phyloP scores from a whole-genome alignment of 2,329 filamentous ascomycete species.

The Penicillium sp. region DNA sequence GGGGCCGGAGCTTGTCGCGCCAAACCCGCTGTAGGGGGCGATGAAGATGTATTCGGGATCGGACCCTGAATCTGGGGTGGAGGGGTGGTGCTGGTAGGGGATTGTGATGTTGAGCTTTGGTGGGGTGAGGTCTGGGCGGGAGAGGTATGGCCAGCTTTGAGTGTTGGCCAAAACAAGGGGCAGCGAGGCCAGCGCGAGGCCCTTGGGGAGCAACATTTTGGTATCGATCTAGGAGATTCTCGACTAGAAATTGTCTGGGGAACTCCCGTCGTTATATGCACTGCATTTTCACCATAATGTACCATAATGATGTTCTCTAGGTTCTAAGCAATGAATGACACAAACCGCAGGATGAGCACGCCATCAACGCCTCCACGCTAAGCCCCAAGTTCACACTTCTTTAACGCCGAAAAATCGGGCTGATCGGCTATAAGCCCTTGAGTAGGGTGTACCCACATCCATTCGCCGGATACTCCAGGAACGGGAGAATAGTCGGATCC shows the following conservation, averaged over 20 bases:
- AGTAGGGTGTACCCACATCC: conserved; percentile 32
- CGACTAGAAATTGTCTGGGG: no score
- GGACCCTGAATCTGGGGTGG: conserved; percentile 28
- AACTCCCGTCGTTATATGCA: not conserved
- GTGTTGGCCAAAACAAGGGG: conserved; percentile 31
- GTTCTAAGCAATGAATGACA: not conserved
- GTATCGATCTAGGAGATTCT: no score
- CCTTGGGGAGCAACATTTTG: not conserved
- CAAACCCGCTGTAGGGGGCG: conserved; percentile 40
- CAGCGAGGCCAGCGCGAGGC: conserved; percentile 4
- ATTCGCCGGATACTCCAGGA: conserved; percentile 31
- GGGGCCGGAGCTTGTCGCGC: conserved; percentile 33
- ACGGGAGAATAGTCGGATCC: conserved; percentile 27
- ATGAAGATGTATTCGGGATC: conserved; percentile 44
- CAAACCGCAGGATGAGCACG: not conserved
- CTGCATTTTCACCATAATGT: not conserved
- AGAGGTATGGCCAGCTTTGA: conserved; percentile 53
- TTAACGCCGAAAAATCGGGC: not conserved
- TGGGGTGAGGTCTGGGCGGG: conserved; percentile 53
- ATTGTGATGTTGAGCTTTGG: conserved; percentile 48
- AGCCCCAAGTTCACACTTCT: not conserved
- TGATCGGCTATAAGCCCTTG: not conserved
- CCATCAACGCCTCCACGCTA: not conserved
- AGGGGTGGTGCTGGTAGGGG: conserved; percentile 30
- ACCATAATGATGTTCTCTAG: not conserved